Conservation (phyloP, 192 early-diverging fungal genomes). For the Ramicandelaber brevisporus region DNA sequence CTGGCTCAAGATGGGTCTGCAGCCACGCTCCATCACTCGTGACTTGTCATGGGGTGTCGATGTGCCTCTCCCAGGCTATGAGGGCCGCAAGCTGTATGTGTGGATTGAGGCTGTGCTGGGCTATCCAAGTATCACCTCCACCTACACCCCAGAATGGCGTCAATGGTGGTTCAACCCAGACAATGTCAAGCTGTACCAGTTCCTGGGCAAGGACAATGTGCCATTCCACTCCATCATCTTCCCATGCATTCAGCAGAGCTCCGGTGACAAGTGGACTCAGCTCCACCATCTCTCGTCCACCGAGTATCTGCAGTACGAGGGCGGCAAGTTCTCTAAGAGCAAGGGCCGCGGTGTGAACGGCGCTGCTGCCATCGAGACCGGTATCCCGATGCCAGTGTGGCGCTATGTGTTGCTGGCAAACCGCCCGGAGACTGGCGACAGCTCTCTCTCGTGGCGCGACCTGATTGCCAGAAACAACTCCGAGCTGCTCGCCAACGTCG, state of each 20-base stretch:
- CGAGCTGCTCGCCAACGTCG: slow-evolving; percentile 82
- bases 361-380: slow-evolving; percentile 73
- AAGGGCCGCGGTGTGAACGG: slow-evolving; percentile 94
- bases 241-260: slow-evolving; percentile 67
- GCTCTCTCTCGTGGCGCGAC: slow-evolving; percentile 77
- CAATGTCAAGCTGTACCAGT: slow-evolving; percentile 89
- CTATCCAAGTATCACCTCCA: slow-evolving; percentile 92
- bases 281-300: slow-evolving; percentile 81
- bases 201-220: slow-evolving; percentile 99
- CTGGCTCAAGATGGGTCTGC: slow-evolving; percentile 88
- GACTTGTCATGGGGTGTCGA: slow-evolving; percentile 97
- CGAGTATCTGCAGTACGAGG: slow-evolving; percentile 93
- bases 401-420: slow-evolving; percentile 83
- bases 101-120: slow-evolving; percentile 99
- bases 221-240: slow-evolving; percentile 98
- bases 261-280: slow-evolving; percentile 73
- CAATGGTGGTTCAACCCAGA: slow-evolving; percentile 99
- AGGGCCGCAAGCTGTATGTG: slow-evolving; percentile 94
- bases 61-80: slow-evolving; percentile 61
- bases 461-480: slow-evolving; percentile 87
- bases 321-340: slow-evolving; percentile 90
- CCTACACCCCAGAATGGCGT: slow-evolving; percentile 81
- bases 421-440: slow-evolving; percentile 82
- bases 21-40: slow-evolving; percentile 84
- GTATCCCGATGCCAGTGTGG: slow-evolving; percentile 81